Base-by-base conservation (phyloP, 768 basidiomycete genomes). In the Hericium erinaceus region DNA sequence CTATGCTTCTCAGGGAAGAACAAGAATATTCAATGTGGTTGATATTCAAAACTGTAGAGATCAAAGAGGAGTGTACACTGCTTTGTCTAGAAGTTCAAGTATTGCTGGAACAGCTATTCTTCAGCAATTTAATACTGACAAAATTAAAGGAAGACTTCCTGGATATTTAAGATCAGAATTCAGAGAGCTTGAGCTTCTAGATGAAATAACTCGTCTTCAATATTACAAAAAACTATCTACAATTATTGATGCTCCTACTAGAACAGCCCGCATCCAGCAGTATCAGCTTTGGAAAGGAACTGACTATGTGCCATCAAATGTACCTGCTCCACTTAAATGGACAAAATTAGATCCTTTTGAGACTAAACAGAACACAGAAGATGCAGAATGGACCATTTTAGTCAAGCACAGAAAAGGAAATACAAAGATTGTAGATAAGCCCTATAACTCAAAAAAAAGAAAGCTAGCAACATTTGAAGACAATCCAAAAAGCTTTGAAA, bases 1-100 rank as follows among this genome's bases (percentile, higher is more conserved):
- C 51, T 67, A 56, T 55, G 48, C 39, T 16, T 63, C 52, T 20
- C 66, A 67, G 58, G 66, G 65, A 1, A n/a, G 60, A 8, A 68
- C 62, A 7, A 33, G 64, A 16, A 48, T n/a, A 2, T 18, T 40
- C 18, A 68, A 68, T 58, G 46, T 57, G 2, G 56, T 60, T 5
- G 57, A 68, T 54, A 24, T 66, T 0, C 11, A 51, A 8, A 50
- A 55, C 39, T 64, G 64, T 49, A 7, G 39, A 1, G 28, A 7
- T 13, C 59, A 61, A 49, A 61, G 64, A 48, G 62, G 62, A 3
- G 37, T 60, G 10, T 66, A 68, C 39, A 68, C 67, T 3, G 58
- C 56, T 28, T 48, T 68, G 12, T 68, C 65, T 2, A 52, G 61
- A 16, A 58, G 64, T 18, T 50, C 64, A 2, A 51, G 54, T 8